Conservation (phyloP, 1,284 basidiomycete genomes). For the Heimioporus punctisporus region DNA sequence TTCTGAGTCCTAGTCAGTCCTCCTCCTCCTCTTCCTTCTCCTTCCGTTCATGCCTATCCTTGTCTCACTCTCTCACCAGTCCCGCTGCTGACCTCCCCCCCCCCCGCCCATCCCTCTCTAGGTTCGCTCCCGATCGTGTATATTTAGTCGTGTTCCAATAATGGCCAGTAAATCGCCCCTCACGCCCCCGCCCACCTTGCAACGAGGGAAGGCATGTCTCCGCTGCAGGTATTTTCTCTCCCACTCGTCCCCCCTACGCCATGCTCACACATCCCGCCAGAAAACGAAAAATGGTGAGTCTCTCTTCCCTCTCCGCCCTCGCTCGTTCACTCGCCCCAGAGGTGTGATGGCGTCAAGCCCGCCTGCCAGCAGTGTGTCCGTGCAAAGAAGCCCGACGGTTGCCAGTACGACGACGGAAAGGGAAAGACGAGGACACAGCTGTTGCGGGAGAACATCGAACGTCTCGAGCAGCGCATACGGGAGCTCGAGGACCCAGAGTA, state of each 20-base stretch:
- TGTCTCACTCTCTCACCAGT: not conserved
- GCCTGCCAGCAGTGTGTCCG: slow-evolving; percentile 62
- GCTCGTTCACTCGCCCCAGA: slow-evolving; percentile 33
- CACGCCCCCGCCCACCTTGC: slow-evolving; percentile 34
- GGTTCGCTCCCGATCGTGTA: slow-evolving; percentile 20
- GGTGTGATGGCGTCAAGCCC: slow-evolving; percentile 61
- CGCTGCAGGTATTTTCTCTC: slow-evolving; percentile 35
- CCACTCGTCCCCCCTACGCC: not conserved
- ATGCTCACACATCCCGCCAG: slow-evolving; percentile 36
- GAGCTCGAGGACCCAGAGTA: slow-evolving; percentile 65
- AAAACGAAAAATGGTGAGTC: slow-evolving; percentile 76
- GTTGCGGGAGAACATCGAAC: slow-evolving; percentile 57
- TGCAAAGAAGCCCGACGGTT: slow-evolving; percentile 58
- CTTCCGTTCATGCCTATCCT: slow-evolving; percentile 26
- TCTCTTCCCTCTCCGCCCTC: not conserved
- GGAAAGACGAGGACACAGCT: slow-evolving; percentile 66
- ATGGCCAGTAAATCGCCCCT: slow-evolving; percentile 32
- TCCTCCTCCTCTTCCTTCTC: slow-evolving; percentile 6
- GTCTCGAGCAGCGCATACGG: slow-evolving; percentile 55
- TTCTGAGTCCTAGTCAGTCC: slow-evolving; percentile 15
- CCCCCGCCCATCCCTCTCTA: slow-evolving; percentile 3
- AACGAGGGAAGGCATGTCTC: slow-evolving; percentile 38
- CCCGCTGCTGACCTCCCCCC: slow-evolving; percentile 5
- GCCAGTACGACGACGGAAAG: slow-evolving; percentile 67
- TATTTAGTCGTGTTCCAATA: slow-evolving; percentile 37